phyloP scores from a whole-genome alignment of 2,329 filamentous ascomycete genomes.

The Fusarium newnesense region DNA sequence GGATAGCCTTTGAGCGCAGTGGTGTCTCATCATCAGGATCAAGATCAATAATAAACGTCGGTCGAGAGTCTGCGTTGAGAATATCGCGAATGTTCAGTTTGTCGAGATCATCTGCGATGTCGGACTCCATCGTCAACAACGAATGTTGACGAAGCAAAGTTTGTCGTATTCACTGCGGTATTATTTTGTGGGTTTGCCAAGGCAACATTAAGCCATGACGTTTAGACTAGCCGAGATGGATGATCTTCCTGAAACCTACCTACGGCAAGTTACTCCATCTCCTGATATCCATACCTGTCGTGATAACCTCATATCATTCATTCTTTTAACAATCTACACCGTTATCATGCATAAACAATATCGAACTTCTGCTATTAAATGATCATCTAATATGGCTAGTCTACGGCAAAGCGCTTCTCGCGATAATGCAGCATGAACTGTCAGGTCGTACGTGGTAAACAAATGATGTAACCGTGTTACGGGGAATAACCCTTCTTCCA shows the following conservation, averaged over 20 bases:
- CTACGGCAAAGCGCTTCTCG: not conserved
- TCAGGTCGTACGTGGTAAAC: not conserved
- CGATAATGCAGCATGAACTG: not conserved
- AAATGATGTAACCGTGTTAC: not conserved
- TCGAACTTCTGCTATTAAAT: accelerated
- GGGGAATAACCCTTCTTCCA: not conserved
- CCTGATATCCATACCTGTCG: too few species aligned
- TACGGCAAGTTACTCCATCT: not conserved
- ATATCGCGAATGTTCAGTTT: slow-evolving; percentile 58
- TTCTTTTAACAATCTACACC: not conserved
- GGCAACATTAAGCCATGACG: slow-evolving; percentile 4
- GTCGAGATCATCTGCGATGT: slow-evolving; percentile 35
- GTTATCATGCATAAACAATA: not conserved
- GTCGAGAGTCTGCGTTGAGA: slow-evolving; percentile 51
- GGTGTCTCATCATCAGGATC: slow-evolving; percentile 46
- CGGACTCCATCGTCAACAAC: slow-evolving; percentile 22
- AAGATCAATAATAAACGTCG: slow-evolving; percentile 52
- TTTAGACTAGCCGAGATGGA: not conserved
- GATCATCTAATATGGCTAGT: not conserved
- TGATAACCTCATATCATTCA: not conserved
- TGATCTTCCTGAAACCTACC: not conserved
- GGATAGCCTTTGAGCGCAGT: slow-evolving; percentile 37
- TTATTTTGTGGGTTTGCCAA: slow-evolving; percentile 18
- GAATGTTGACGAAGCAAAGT: not conserved
- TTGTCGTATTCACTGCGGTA: not conserved